Evolutionary conservation across 2,329 filamentous ascomycete species (phyloP).

Genomic region (Madurella mycetomatis): DNA sequence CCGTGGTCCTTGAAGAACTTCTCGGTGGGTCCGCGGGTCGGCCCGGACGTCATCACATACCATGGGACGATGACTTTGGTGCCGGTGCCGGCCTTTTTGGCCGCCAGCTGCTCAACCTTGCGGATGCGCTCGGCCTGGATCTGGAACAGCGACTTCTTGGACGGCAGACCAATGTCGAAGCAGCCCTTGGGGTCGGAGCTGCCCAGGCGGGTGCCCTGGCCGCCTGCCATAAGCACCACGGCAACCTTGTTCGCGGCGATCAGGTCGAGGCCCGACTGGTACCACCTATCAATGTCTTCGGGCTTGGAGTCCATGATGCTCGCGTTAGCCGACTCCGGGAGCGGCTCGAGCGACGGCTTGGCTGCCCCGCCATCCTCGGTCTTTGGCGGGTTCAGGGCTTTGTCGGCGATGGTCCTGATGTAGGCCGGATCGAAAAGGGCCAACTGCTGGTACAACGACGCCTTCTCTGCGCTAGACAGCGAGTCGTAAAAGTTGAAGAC

Average conservation of each 20-base stretch:
- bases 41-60: conserved; percentile 99
- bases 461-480: conserved; percentile 69
- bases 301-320: conserved; percentile 86
- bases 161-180: conserved; percentile 92
- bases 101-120: conserved; percentile 77
- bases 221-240: conserved; percentile 95
- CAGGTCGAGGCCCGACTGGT: conserved; percentile 74
- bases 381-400: conserved; percentile 73
- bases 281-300: conserved; percentile 78
- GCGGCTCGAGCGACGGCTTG: conserved; percentile 67
- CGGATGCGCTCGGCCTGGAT: conserved; percentile 92
- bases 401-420: conserved; percentile 83
- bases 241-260: conserved; percentile 70
- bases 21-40: conserved; percentile 87
- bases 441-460: conserved; percentile 75
- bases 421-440: conserved; percentile 73
- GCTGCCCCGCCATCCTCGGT: conserved; percentile 48
- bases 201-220: conserved; percentile 89
- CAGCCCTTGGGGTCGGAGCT: conserved; percentile 96
- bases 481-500: conserved; percentile 86
- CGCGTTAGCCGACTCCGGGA: conserved; percentile 79
- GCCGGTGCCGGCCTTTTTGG: conserved; percentile 56
- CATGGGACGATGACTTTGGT: conserved; percentile 71
- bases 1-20: conserved; percentile 84
- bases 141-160: conserved; percentile 92